Evolutionary conservation across 139 green algal species (phyloP).

Genomic region (Closterium sp.): DNA sequence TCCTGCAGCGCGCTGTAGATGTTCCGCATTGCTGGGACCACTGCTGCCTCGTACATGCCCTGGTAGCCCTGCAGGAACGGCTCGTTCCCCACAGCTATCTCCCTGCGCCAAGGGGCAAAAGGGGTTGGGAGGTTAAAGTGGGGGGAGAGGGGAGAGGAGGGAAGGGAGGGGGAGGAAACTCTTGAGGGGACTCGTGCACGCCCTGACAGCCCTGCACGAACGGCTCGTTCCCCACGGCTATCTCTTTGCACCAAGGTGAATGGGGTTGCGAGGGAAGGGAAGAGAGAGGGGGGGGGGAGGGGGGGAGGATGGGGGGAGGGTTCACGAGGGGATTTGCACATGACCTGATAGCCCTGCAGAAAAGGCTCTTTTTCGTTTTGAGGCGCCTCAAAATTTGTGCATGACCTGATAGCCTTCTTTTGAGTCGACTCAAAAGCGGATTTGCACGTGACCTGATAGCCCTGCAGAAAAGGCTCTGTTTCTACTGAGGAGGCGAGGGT

Average conservation of each 20-base stretch:
- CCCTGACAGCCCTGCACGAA: conserved; percentile 1
- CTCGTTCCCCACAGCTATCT: conserved; percentile 36
- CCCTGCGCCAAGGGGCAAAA: neutral
- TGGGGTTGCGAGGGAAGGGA: too few species aligned
- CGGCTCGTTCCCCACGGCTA: conserved; percentile 30
- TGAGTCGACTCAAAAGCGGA: too few species aligned
- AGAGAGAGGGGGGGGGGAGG: neutral
- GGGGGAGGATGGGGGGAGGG: neutral
- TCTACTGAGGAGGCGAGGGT: too few species aligned
- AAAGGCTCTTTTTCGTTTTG: conserved; percentile 14
- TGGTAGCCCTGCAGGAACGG: conserved; percentile 10
- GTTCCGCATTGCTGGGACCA: conserved; percentile 32
- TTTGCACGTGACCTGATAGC: conserved; percentile 1
- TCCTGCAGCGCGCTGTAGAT: conserved; percentile 5
- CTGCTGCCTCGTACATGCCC: neutral
- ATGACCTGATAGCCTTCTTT: too few species aligned
- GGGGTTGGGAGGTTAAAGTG: too few species aligned
- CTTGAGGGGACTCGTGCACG: neutral
- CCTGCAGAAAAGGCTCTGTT: conserved; percentile 22
- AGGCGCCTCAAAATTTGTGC: too few species aligned
- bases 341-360: neutral
- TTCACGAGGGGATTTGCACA: neutral
- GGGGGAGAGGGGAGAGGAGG: neutral
- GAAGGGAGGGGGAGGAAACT: neutral
- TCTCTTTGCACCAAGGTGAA: conserved; percentile 1